Evolutionary conservation across 2,329 filamentous ascomycete species (phyloP).

Genomic region (Trichoderma pleuroti): DNA sequence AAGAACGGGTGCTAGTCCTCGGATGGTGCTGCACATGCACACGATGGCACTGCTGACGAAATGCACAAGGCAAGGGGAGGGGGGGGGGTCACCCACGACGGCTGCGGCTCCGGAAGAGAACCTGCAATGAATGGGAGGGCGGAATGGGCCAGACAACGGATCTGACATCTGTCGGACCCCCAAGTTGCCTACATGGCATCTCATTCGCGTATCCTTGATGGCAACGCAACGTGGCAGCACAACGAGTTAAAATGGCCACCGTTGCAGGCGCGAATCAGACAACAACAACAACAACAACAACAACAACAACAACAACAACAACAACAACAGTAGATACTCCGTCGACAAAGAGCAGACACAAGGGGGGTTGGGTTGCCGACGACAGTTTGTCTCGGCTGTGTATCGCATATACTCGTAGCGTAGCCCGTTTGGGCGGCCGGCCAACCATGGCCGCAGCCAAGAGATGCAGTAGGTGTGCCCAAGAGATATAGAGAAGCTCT

Average conservation of each 20-base stretch:
- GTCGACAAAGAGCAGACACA: background rate
- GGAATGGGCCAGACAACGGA: background rate
- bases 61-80: background rate
- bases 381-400: background rate
- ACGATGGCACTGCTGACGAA: background rate
- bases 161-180: background rate
- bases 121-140: background rate
- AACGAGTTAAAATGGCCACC: background rate
- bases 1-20: background rate
- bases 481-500: background rate
- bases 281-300: background rate
- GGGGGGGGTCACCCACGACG: background rate
- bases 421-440: background rate
- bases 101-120: background rate
- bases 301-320: background rate
- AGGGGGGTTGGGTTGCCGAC: background rate
- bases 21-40: background rate
- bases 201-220: background rate
- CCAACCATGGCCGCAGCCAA: constrained; percentile 1
- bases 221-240: background rate
- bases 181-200: background rate
- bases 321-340: background rate
- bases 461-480: background rate
- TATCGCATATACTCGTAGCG: background rate
- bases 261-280: background rate